A percentile compares a stretch with the other conserved stretches of the same genome.
These are phyloP conservation scores for Geranium brycei DNA, from an alignment of 345 rosid species.

Conservation along the genomic window DNA sequence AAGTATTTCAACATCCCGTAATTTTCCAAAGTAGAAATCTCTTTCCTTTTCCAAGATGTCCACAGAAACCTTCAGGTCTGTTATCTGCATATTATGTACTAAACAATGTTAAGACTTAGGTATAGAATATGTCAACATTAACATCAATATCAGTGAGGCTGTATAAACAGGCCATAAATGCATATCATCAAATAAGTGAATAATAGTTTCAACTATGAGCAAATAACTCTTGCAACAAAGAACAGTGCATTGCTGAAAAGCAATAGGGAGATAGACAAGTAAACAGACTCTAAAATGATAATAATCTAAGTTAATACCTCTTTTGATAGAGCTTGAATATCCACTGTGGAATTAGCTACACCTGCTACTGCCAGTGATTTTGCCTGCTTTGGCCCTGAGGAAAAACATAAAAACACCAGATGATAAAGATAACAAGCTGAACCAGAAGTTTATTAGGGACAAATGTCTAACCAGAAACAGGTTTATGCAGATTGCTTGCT, in stretches of 20 bases:
- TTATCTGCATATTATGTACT: slow-evolving; percentile 28
- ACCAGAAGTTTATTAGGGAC: slow-evolving; percentile 7
- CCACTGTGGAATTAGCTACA: slow-evolving; percentile 32
- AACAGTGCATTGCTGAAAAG: too few relatives aligned
- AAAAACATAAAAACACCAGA: neutral
- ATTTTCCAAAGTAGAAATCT: slow-evolving; percentile 81
- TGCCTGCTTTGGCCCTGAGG: slow-evolving; percentile 51
- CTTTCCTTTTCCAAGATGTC: slow-evolving; percentile 80
- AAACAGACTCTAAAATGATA: too few relatives aligned
- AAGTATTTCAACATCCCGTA: slow-evolving; percentile 73
- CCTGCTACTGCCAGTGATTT: slow-evolving; percentile 26
- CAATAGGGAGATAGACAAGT: too few relatives aligned
- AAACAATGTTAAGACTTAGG: neutral
- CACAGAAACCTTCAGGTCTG: slow-evolving; percentile 61
- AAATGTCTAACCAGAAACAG: slow-evolving; percentile 1
- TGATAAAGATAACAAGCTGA: slow-evolving; percentile 4
- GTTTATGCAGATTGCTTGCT: slow-evolving; percentile 42
- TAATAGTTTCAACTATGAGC: too few relatives aligned
- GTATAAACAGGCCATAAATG: too few relatives aligned
- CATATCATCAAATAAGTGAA: too few relatives aligned
- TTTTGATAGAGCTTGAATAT: slow-evolving; percentile 55
- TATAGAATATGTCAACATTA: too few relatives aligned
- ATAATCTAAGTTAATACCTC: slow-evolving; percentile 38
- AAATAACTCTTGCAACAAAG: too few relatives aligned
- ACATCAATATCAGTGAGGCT: too few relatives aligned